phyloP scores from a whole-genome alignment of 768 basidiomycete species.

The Paxillus rubicundulus region DNA sequence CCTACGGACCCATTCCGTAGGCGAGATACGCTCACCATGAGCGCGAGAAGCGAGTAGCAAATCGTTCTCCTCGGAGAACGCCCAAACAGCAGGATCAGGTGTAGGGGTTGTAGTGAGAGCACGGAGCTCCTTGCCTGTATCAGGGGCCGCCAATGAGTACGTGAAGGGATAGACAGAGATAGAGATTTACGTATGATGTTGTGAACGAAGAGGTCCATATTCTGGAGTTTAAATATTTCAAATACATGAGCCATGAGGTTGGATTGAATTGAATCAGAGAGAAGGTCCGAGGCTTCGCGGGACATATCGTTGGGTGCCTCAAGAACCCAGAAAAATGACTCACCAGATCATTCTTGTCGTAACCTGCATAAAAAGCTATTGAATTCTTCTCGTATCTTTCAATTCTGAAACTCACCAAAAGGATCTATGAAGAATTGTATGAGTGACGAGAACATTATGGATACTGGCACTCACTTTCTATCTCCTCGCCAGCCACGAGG shows the following conservation, averaged over 20 bases:
- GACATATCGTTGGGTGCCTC: neutral
- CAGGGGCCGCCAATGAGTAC: neutral
- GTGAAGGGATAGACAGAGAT: neutral
- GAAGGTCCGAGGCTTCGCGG: conserved; percentile 9
- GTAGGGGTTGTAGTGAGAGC: conserved; percentile 60
- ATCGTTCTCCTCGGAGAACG: conserved; percentile 59
- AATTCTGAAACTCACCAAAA: conserved; percentile 34
- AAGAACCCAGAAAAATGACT: conserved; percentile 16
- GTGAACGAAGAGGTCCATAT: conserved; percentile 69
- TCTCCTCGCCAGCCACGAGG: conserved; percentile 71
- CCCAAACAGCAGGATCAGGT: conserved; percentile 61
- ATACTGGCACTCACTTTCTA: conserved; percentile 52
- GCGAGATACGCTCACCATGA: conserved; percentile 37
- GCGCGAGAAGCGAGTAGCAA: conserved; percentile 40
- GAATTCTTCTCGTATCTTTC: neutral
- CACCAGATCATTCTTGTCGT: conserved; percentile 73
- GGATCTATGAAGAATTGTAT: conserved; percentile 35
- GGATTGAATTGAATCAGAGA: neutral
- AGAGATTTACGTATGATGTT: conserved; percentile 57
- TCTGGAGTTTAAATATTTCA: conserved; percentile 31
- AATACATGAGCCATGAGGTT: conserved; percentile 2
- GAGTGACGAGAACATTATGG: neutral
- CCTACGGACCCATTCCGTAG: conserved; percentile 55
- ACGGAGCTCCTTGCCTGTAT: conserved; percentile 54
- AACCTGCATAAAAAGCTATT: conserved; percentile 33